Base-by-base conservation (phyloP, 1,139 yeast genomes). In the Candida sp. region DNA sequence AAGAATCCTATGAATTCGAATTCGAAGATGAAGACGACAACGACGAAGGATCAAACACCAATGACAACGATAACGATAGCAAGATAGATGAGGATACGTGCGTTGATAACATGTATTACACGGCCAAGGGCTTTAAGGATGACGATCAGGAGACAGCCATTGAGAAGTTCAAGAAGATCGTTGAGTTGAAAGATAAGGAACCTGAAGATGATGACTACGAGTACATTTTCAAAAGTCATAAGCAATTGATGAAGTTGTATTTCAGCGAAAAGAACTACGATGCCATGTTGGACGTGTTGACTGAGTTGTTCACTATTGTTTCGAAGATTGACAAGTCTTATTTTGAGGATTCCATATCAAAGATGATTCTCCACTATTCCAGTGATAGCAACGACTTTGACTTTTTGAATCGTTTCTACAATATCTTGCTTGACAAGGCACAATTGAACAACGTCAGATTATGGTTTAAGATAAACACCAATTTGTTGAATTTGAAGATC, bases 1-100 rank as follows among this genome's bases (percentile, higher is more conserved):
- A 84, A 56, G 89, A 81, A 71, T 83, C 84, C 53, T 84, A 83
- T 58, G 89, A 85, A 62, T 85, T 85, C 59, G 90, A 85, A 57
- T 84, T 84, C 56, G 87, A 83, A 54, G 86, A 76, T 39, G 88
- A 84, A 28, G 84, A 70, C 4, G 79, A 68, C 63, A 62, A 60
- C 52, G 45, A 28, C 30, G 42, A 34, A 6, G 63, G 39, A 41
- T 30, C 27, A 41, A 31, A 30, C 26, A 26, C 5, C 28, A 17
- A 32, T 31, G 35, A 41, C 23, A 41, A 41, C 25, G 35, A 41
- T 23, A 30, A 50, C 53, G 3, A 55, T 12, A 26, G 12, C 27
- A 35, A 58, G 33, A 33, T 48, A 25, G 48, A 47, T 32, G 23
- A 40, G 12, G 40, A 37, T 23, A 69, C 65, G 46, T 82, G 81